Percentiles rank a stretch among this genome's conserved stretches.
These are phyloP conservation scores for Aureobasidium vineae DNA, from an alignment of 2,329 filamentous ascomycete species.

Conservation along the genomic window DNA sequence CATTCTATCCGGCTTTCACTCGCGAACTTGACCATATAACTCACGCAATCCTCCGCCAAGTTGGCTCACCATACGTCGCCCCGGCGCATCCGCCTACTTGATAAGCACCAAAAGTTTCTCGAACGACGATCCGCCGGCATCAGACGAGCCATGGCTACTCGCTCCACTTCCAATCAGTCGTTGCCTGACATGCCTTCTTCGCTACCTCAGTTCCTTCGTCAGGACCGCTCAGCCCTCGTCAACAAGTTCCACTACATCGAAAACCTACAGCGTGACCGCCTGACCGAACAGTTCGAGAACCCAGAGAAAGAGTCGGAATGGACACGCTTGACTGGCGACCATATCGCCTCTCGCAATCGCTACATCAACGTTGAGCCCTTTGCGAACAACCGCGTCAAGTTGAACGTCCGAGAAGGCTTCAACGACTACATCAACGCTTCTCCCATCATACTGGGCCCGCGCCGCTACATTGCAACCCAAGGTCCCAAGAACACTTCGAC, in stretches of 20 bases:
- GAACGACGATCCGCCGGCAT: conserved; percentile 9
- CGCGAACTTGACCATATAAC: neutral
- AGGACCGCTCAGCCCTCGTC: conserved; percentile 51
- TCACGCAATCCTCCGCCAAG: neutral
- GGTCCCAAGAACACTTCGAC: conserved; percentile 76
- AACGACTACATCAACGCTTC: conserved; percentile 56
- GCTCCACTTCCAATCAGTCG: neutral
- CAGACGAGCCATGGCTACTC: conserved; percentile 18
- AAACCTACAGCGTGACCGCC: conserved; percentile 58
- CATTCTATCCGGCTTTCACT: neutral
- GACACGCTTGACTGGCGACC: conserved; percentile 58
- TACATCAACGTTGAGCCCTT: conserved; percentile 90
- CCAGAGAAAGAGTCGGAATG: conserved; percentile 52
- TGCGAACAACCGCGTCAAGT: conserved; percentile 77
- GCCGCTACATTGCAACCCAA: conserved; percentile 81
- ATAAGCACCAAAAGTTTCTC: conserved; percentile 20
- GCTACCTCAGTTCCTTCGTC: conserved; percentile 53
- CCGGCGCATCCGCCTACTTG: conserved; percentile 26
- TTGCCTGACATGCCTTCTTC: conserved; percentile 31
- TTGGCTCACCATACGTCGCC: conserved; percentile 7
- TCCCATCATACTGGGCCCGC: conserved; percentile 46
- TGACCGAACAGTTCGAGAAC: conserved; percentile 37
- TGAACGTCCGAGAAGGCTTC: conserved; percentile 69
- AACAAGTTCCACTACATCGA: conserved; percentile 61
- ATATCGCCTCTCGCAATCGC: conserved; percentile 67